Base-by-base conservation (phyloP, 2,329 filamentous ascomycete genomes). In the Stemphylium vesicarium region DNA sequence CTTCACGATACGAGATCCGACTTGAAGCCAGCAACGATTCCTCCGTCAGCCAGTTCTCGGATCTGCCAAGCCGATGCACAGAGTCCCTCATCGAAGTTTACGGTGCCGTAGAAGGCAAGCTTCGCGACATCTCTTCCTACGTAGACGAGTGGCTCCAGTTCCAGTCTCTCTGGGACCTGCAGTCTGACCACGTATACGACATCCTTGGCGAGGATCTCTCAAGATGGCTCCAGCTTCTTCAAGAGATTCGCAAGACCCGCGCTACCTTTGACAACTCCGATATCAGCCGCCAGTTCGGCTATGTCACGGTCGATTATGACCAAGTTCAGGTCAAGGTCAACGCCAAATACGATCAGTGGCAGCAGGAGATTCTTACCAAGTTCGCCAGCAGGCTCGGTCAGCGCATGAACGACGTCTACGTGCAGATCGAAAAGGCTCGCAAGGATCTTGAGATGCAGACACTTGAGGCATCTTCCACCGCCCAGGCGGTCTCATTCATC, bases 311-410 rank as follows among this genome's bases (percentile, higher is more conserved):
- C 69, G 94, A 99, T 74, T 99, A 99, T 70, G 95, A 98, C 68
- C 96, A 99, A 76, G 95, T 99, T 0, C 96, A 99, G 77, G 92
- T 94, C 53, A 97, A 96, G 77, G 95, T 99, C 75, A 99, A 98
- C 69, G 92, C 92, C 67, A 99, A 98, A 75, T 99, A 99, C 73
- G 96, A 99, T 72, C 94, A 98, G 75, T 99, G 96, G 95, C 95
- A 99, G 75, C 92, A 97, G 68, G 95, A 99, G 63, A 96, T 99
- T 50, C 82, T 98, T 33, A 85, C 90, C 65, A 96, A 96, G 73
- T 99, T 99, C 76, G 95, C 92, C 33, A 84, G 85, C 52, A 91
- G 95, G 51, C 88, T 99, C 40, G 92, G 93, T 41, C 90, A 86
- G 60, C 90, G 93, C 44, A 96, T 98, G 87, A 86, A 92, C 43